Evolutionary conservation across 2,329 filamentous ascomycete genomes (phyloP), one percentile per base, ranked within the genome.

Genomic region (Phoma sp.): DNA sequence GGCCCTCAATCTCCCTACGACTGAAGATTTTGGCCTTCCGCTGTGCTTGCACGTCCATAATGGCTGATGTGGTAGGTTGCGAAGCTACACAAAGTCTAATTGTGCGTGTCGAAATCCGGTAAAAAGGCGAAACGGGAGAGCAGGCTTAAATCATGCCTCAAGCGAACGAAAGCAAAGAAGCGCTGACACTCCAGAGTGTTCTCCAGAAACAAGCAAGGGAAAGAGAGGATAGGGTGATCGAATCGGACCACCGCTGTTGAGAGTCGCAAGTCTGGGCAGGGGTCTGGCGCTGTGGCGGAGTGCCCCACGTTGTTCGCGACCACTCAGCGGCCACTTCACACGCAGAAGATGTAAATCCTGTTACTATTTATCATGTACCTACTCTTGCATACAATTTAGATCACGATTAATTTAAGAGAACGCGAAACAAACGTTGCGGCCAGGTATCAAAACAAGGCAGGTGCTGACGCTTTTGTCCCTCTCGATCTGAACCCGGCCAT

Each of bases 1-100:
- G 78, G 6, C 83, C 86, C 75, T 97, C 93, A 57, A 96, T 84
- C 71, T 91, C 84, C 56, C 84, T 77, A 60, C 87, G 82, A 56
- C 82, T 84, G 61, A 87, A 76, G 29, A 88, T 51, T 29, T 68
- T 74, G 61, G 82, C 77, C 72, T 82, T 83, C 32, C 75, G 72
- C 61, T 66, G 61, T 37, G 58, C 43, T 45, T 64, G 64, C 19
- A 62, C 43, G 39, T 63, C 66, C 72, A 75, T 75, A 31, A 29
- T 61, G 57, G 64, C 47, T 29, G 46, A 51, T 53, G 51, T 43
- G 36, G 27, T 47, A 37, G 13, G 38, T 32, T 22, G 21, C 38
- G 17, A 29, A 45, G 31, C 45, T 43, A 31, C 22, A 45, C 54
- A 45, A 21, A 49, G n/a, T 35, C 27, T 33, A 29, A 24, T 33